Conservation (phyloP, 2,329 filamentous ascomycete species). For the Davidsoniella virescens region DNA sequence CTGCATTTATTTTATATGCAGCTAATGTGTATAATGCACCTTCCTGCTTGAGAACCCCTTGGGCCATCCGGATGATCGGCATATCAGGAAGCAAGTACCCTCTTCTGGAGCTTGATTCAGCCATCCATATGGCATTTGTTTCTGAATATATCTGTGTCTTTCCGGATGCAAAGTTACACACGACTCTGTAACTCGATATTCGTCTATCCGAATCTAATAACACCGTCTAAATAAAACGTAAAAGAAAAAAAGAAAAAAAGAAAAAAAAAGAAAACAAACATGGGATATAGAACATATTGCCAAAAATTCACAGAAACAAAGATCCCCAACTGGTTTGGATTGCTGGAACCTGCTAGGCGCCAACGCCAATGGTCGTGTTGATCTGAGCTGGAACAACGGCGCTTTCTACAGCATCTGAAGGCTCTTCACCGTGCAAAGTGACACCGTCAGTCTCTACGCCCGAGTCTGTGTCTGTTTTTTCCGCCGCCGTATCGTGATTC, state of each 20-base stretch:
- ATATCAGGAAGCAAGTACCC: too few species aligned
- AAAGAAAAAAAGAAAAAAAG: neutral
- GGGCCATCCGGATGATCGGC: neutral
- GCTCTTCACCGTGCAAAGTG: constrained; percentile 12
- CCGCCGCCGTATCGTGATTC: constrained; percentile 1
- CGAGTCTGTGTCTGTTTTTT: neutral
- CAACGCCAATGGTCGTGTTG: neutral
- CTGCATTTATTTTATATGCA: neutral
- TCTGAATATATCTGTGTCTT: too few species aligned
- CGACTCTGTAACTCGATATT: too few species aligned
- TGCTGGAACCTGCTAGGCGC: neutral
- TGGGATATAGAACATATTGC: constrained; percentile 1
- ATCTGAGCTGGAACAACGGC: neutral
- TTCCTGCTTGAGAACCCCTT: neutral
- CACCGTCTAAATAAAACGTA: neutral
- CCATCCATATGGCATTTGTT: too few species aligned
- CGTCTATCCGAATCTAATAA: too few species aligned
- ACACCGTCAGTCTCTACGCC: constrained; percentile 12
- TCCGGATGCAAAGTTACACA: too few species aligned
- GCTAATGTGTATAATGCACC: neutral
- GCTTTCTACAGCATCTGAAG: constrained; percentile 5
- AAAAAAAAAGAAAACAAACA: neutral
- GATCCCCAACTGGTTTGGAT: neutral
- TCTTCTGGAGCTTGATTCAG: too few species aligned
- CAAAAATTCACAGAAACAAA: neutral